A percentile compares a stretch with the other conserved stretches of the same genome.
Conservation (phyloP, 768 basidiomycete genomes). For the Termitomyces sp. region DNA sequence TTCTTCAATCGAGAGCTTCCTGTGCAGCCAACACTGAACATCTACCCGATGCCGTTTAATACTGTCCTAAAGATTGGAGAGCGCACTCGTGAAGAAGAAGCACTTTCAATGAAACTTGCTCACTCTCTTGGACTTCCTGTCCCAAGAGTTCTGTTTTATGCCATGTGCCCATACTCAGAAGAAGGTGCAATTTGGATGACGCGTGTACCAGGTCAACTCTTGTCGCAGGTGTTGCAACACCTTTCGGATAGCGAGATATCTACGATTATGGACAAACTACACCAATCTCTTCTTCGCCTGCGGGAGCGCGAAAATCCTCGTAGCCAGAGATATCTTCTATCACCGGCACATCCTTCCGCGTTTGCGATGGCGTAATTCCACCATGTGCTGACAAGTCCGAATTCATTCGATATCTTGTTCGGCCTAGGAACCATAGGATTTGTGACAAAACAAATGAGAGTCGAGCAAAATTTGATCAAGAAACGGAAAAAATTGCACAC, state of each 20-base stretch:
- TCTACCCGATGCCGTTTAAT: slow-evolving; percentile 2
- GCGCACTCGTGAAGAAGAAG: slow-evolving; percentile 1
- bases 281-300: slow-evolving; percentile 1
- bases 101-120: no score
- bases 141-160: slow-evolving; percentile 3
- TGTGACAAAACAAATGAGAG: not conserved
- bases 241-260: not conserved
- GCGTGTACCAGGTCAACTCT: not conserved
- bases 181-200: slow-evolving; percentile 7
- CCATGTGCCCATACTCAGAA: not conserved
- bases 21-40: not conserved
- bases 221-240: not conserved
- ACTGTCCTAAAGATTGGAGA: not conserved
- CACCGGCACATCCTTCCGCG: not conserved
- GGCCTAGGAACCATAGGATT: not conserved
- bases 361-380: not conserved
- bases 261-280: not conserved
- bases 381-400: not conserved
- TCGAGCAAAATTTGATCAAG: not conserved
- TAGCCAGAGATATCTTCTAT: slow-evolving; percentile 3
- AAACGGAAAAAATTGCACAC: not conserved
- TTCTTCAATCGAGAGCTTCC: not conserved
- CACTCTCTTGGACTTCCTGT: no score
- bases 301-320: slow-evolving; percentile 4
- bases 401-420: not conserved